Evolutionary conservation across 2,329 filamentous ascomycete genomes (phyloP).

Genomic region (Hymenoscyphus fructigenus): DNA sequence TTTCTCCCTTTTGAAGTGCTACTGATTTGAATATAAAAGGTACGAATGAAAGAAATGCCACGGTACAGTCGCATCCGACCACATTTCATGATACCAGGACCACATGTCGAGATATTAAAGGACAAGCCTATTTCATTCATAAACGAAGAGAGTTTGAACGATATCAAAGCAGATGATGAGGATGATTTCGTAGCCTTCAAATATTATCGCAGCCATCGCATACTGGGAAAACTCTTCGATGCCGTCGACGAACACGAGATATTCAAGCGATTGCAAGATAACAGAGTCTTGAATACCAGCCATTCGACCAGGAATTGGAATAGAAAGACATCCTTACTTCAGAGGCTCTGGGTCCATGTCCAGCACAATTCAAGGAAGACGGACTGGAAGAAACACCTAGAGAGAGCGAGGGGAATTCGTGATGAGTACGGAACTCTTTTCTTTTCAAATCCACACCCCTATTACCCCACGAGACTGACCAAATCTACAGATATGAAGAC

Average conservation of each 20-base stretch:
- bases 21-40: background rate
- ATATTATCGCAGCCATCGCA: background rate
- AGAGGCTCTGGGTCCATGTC: background rate
- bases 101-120: slow-evolving; percentile 1
- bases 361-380: background rate
- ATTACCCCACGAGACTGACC: background rate
- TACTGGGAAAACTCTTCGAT: slow-evolving; percentile 4
- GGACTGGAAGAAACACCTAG: background rate
- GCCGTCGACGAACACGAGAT: slow-evolving; percentile 4
- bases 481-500: background rate
- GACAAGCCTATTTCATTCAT: slow-evolving; percentile 6
- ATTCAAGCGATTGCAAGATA: slow-evolving; percentile 1
- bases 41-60: slow-evolving; percentile 1
- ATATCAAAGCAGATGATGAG: background rate
- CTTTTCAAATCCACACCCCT: background rate
- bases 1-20: background rate
- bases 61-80: background rate
- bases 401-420: slow-evolving; percentile 1
- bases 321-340: background rate
- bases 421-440: background rate
- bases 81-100: slow-evolving; percentile 7
- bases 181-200: slow-evolving; percentile 2
- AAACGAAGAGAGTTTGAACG: background rate
- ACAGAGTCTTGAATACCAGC: background rate
- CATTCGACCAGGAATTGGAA: background rate